phyloP scores from a whole-genome alignment of 306 rosid genomes.

The Cucumis melo region DNA sequence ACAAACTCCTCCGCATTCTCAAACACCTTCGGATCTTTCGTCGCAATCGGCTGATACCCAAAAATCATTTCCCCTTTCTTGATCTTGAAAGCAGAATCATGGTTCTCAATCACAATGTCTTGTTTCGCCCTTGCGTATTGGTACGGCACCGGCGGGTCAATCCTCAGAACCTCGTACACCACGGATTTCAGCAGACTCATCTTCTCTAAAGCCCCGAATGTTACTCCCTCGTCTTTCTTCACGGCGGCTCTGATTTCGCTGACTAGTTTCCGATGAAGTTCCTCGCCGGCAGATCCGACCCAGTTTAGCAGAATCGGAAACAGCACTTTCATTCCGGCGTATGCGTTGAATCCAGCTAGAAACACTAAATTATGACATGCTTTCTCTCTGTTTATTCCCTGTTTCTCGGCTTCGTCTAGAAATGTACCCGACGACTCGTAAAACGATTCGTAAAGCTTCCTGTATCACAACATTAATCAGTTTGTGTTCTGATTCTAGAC shows the following conservation, averaged over 20 bases:
- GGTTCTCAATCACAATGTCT: slow-evolving; percentile 40
- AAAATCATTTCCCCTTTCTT: slow-evolving; percentile 66
- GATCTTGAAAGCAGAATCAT: slow-evolving; percentile 42
- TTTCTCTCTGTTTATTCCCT: slow-evolving; percentile 35
- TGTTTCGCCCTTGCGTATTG: slow-evolving; percentile 60
- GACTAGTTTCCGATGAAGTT: slow-evolving; percentile 27
- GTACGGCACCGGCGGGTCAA: slow-evolving; percentile 64
- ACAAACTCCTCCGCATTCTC: slow-evolving; percentile 34
- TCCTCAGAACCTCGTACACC: slow-evolving; percentile 45
- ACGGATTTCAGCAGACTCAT: slow-evolving; percentile 50
- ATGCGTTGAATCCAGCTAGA: slow-evolving; percentile 50
- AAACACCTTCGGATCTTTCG: slow-evolving; percentile 45
- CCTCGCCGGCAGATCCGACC: slow-evolving; percentile 40
- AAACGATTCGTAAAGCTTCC: slow-evolving; percentile 29
- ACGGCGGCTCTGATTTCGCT: slow-evolving; percentile 34
- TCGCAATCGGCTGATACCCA: slow-evolving; percentile 61
- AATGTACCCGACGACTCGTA: slow-evolving; percentile 7
- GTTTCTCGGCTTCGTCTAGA: slow-evolving; percentile 38
- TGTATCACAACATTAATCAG: background rate
- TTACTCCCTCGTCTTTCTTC: slow-evolving; percentile 25
- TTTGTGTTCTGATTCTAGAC: background rate
- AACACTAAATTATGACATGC: slow-evolving; percentile 61
- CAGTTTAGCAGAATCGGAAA: slow-evolving; percentile 45
- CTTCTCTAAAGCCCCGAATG: slow-evolving; percentile 21
- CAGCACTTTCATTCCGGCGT: slow-evolving; percentile 45